phyloP scores from a whole-genome alignment of 177 flowering plant genomes.

The Vitis hybrid region DNA sequence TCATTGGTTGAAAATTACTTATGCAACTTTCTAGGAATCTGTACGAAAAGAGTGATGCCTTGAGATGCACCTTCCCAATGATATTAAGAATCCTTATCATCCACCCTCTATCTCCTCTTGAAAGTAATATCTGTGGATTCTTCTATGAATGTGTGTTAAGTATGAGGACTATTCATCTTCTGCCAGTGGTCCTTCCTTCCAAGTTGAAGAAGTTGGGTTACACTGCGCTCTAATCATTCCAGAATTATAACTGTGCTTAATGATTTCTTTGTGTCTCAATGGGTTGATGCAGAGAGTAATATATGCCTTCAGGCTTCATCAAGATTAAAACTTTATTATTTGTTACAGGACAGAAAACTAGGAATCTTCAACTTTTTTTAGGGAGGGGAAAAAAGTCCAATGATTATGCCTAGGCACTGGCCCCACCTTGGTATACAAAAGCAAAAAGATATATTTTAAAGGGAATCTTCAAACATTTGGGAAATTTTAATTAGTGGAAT shows the following conservation, averaged over 20 bases:
- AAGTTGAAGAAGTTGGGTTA: conserved; percentile 15
- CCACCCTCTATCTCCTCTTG: conserved; percentile 11
- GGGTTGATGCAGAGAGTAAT: background rate
- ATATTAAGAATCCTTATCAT: conserved; percentile 23
- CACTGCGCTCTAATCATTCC: conserved; percentile 4
- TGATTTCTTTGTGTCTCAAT: background rate
- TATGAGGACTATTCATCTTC: conserved; percentile 3
- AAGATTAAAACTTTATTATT: background rate
- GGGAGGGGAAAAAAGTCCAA: background rate
- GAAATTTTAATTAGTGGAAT: conserved; percentile 8
- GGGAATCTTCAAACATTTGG: conserved; percentile 12
- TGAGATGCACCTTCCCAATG: conserved; percentile 17
- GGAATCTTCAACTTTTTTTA: conserved; percentile 10
- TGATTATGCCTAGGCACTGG: conserved; percentile 1
- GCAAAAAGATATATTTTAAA: background rate
- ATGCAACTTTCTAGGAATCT: conserved; percentile 29
- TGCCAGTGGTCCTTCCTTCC: conserved; percentile 24
- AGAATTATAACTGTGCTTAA: conserved; percentile 2
- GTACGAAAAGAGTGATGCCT: conserved; percentile 16
- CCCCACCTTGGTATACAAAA: background rate
- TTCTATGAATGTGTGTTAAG: background rate
- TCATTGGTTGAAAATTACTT: conserved; percentile 32
- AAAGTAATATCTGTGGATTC: conserved; percentile 25
- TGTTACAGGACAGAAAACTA: background rate
- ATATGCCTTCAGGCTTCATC: background rate